A percentile compares a stretch with the other conserved stretches of the same genome.
These are phyloP conservation scores for Melanogaster broomeanus DNA, from an alignment of 768 basidiomycete genomes.

Conservation along the genomic window DNA sequence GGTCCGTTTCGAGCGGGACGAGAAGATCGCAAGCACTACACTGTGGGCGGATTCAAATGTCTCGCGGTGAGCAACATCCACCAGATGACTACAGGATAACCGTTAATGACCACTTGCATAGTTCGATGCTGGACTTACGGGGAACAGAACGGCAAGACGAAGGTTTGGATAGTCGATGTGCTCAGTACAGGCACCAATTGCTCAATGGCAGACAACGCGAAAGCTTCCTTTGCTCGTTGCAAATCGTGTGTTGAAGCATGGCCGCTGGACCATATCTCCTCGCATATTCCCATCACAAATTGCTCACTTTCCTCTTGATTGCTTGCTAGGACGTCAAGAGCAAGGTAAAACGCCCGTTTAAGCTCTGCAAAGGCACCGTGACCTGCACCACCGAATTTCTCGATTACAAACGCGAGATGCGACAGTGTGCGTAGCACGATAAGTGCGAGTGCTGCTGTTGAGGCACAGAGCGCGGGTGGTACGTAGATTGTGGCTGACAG, in stretches of 20 bases:
- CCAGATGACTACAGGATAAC: conserved; percentile 52
- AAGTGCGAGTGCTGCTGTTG: conserved; percentile 53
- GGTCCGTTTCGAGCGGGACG: conserved; percentile 51
- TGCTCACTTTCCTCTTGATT: conserved; percentile 38
- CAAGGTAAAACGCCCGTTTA: conserved; percentile 72
- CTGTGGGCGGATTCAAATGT: conserved; percentile 90
- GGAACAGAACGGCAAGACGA: conserved; percentile 61
- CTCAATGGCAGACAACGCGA: conserved; percentile 72
- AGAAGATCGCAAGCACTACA: conserved; percentile 73
- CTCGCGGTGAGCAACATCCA: conserved; percentile 59
- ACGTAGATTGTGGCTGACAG: conserved; percentile 57
- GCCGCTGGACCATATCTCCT: conserved; percentile 25
- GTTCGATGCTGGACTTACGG: conserved; percentile 50
- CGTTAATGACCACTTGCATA: not conserved
- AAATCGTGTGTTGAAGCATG: conserved; percentile 25
- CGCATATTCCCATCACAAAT: conserved; percentile 40
- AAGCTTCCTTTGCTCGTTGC: conserved; percentile 49
- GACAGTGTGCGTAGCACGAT: conserved; percentile 58
- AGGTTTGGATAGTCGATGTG: conserved; percentile 50
- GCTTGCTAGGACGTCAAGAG: conserved; percentile 68
- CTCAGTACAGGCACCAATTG: conserved; percentile 69
- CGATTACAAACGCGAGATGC: conserved; percentile 73
- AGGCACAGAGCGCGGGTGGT: conserved; percentile 38
- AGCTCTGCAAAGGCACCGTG: conserved; percentile 67
- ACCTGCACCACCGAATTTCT: conserved; percentile 71